Conservation (phyloP, 257 asterid genomes). For the Primulina huaijiensis region DNA sequence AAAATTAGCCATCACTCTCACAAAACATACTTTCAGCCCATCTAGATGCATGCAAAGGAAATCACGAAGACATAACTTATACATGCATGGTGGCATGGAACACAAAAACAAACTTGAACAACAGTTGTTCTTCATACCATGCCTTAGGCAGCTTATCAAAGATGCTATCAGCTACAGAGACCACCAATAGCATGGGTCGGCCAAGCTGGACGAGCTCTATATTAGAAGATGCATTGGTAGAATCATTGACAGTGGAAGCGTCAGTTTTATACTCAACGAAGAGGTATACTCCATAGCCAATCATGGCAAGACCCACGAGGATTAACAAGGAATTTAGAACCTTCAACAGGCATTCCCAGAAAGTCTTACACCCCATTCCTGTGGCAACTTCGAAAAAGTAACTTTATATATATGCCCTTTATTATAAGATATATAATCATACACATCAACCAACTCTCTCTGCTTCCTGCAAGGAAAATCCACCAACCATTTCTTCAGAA, state of each 20-base stretch:
- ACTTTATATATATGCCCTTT: neutral
- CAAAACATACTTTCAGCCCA: too few relatives aligned
- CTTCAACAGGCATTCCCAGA: conserved; percentile 42
- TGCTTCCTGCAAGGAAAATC: neutral
- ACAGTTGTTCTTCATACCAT: conserved; percentile 34
- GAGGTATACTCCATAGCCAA: conserved; percentile 49
- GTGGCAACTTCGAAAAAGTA: neutral
- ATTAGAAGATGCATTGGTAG: conserved; percentile 23
- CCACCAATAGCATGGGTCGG: conserved; percentile 49
- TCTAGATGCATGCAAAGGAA: neutral
- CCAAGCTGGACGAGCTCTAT: conserved; percentile 39
- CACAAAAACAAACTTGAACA: neutral
- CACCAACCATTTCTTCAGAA: neutral
- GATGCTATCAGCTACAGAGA: conserved; percentile 31
- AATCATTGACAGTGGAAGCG: conserved; percentile 31
- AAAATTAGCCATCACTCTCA: neutral
- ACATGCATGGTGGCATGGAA: too few relatives aligned
- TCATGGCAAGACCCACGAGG: conserved; percentile 50
- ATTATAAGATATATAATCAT: neutral
- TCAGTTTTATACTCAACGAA: conserved; percentile 35
- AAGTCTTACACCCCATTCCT: neutral
- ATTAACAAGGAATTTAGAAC: conserved; percentile 43
- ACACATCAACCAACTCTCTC: neutral
- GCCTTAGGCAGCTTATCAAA: conserved; percentile 58
- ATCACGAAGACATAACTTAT: neutral